Evolutionary conservation across 345 rosid species (phyloP).

Genomic region (Salix arbutifolia): DNA sequence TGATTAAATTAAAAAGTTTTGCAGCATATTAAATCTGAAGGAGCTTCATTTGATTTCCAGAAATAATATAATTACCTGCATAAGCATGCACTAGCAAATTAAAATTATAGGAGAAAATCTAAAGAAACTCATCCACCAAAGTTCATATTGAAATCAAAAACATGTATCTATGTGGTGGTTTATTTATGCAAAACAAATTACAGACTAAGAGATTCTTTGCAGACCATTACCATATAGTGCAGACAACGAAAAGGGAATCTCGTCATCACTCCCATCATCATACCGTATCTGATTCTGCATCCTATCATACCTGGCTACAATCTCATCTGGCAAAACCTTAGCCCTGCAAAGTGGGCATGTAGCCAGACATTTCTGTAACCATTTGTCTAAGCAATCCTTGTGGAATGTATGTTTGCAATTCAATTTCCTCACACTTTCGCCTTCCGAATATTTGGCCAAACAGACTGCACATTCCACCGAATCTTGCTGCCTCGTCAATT

Average conservation of each 20-base stretch:
- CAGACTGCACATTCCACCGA: constrained; percentile 38
- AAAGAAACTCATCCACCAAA: neutral
- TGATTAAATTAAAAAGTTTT: neutral
- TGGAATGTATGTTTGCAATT: constrained; percentile 47
- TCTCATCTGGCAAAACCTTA: constrained; percentile 42
- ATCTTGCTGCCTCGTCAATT: neutral
- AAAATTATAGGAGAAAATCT: neutral
- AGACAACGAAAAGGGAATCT: constrained; percentile 31
- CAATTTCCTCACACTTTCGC: constrained; percentile 36
- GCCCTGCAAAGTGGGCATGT: constrained; percentile 55
- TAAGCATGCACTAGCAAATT: neutral
- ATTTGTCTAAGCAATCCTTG: constrained; percentile 45
- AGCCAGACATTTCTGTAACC: constrained; percentile 39
- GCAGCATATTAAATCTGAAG: neutral
- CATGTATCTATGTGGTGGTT: neutral
- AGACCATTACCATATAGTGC: constrained; percentile 35
- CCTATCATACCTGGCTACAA: constrained; percentile 29
- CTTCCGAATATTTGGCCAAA: constrained; percentile 38
- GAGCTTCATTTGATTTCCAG: neutral
- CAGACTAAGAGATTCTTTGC: constrained; percentile 9
- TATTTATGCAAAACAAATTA: neutral
- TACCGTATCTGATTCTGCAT: constrained; percentile 7
- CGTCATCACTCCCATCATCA: constrained; percentile 45
- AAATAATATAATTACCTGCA: neutral
- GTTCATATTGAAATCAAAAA: neutral